Percentiles rank a stretch among this genome's conserved stretches.
Evolutionary conservation across 148 eudicot genomes (phyloP).

Genomic region (Simmondsia chinensis): DNA sequence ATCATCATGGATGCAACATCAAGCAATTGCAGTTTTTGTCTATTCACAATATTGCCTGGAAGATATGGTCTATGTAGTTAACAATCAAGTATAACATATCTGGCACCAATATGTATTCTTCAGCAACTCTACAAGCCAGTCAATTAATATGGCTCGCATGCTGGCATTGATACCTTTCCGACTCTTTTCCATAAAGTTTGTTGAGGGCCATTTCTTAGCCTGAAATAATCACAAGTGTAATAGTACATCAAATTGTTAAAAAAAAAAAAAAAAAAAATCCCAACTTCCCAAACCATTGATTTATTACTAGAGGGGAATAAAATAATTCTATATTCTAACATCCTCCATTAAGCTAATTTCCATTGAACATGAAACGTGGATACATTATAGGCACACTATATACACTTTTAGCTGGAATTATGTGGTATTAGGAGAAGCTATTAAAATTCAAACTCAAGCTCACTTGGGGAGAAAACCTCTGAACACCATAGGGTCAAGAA

Average conservation of each 20-base stretch:
- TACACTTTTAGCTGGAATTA: too few relatives aligned
- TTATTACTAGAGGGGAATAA: too few relatives aligned
- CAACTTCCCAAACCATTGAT: too few relatives aligned
- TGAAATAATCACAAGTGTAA: slow-evolving; percentile 12
- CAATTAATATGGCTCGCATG: slow-evolving; percentile 87
- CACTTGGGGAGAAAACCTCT: too few relatives aligned
- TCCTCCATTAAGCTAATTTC: too few relatives aligned
- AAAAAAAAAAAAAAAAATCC: too few relatives aligned
- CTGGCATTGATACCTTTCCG: slow-evolving; percentile 88
- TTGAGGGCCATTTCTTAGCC: slow-evolving; percentile 79
- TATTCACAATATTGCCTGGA: slow-evolving; percentile 70
- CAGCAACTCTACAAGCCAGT: slow-evolving; percentile 99
- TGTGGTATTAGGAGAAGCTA: too few relatives aligned
- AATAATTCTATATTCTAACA: too few relatives aligned
- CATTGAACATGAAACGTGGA: not conserved
- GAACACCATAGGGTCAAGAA: too few relatives aligned
- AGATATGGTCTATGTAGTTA: slow-evolving; percentile 95
- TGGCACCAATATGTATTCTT: slow-evolving; percentile 93
- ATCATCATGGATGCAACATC: slow-evolving; percentile 98
- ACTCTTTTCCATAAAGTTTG: slow-evolving; percentile 70
- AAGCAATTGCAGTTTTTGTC: slow-evolving; percentile 78
- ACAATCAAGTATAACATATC: slow-evolving; percentile 80
- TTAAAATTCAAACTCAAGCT: too few relatives aligned
- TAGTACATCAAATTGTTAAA: too few relatives aligned
- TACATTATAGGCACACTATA: too few relatives aligned